Evolutionary conservation across 2,329 filamentous ascomycete genomes (phyloP), one percentile per base, ranked within the genome.

Genomic region (Xylariales sp.): DNA sequence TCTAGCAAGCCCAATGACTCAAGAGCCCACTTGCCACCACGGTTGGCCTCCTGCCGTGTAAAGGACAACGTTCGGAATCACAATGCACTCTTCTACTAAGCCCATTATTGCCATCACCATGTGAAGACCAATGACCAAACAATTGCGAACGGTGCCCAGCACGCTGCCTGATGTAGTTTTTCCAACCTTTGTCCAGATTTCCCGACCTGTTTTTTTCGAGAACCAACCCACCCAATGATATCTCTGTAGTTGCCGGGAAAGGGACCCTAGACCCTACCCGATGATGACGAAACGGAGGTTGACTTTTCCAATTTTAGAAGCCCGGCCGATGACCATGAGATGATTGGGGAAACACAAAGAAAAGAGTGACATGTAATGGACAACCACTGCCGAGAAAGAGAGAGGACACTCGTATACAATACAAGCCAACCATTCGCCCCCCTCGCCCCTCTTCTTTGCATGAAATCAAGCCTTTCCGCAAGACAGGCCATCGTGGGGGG

Each of bases 31-130:
- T 18, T 31, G 16, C 15, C 16, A 39, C 16, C 22, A n/a, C n/a
- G n/a, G n/a, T 5, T 24, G 14, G 9, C 14, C 14, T 20, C 9
- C 21, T 21, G 20, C 12, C 9, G 15, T 11, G 11, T 21, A 20
- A 21, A 9, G 19, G 33, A 19, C 18, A 11, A 27, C 9, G 16
- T 28, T 27, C 22, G 16, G 14, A 38, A 38, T 11, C 38, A 41
- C 9, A 25, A 33, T 41, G 31, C 38, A 34, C 38, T 15, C 38
- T 41, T 27, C 14, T 24, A 27, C 29, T 34, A 33, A 35, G n/a
- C 21, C 38, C 31, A 41, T 27, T 41, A 33, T 27, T 27, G 29
- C 21, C n/a, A 10, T 18, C 36, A 31, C 3, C 15, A 9, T 6
- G 25, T 31, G 12, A 16, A 31, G n/a, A 19, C 25, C 25, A 15